Percentiles rank a stretch among this genome's conserved stretches.
phyloP scores from a whole-genome alignment of 139 green algal species.

The Chlorella sp. region DNA sequence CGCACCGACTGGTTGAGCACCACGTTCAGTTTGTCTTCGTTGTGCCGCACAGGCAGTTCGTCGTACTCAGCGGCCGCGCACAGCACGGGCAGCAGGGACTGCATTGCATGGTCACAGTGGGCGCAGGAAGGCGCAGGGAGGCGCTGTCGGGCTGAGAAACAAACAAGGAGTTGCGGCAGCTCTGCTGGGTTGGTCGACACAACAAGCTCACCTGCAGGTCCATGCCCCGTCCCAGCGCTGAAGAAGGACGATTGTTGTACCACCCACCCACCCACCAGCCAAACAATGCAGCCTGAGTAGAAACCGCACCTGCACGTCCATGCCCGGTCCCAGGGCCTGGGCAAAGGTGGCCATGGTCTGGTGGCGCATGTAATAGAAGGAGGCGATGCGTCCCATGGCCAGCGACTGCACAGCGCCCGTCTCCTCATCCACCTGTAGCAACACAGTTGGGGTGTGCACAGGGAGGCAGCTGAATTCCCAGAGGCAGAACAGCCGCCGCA shows the following conservation, averaged over 20 bases:
- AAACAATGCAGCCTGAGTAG: conserved; percentile 2
- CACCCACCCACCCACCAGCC: too few species aligned
- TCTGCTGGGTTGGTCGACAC: too few species aligned
- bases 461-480: neutral
- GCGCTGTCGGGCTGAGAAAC: neutral
- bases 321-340: conserved; percentile 57
- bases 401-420: conserved; percentile 58
- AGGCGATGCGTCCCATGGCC: conserved; percentile 82
- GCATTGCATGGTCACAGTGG: neutral
- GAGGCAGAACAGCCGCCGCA: too few species aligned
- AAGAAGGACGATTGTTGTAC: too few species aligned
- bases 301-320: conserved; percentile 66
- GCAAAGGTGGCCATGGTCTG: conserved; percentile 83
- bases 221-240: too few species aligned
- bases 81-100: conserved; percentile 67
- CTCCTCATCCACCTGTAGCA: conserved; percentile 54
- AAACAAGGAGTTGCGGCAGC: too few species aligned
- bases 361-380: conserved; percentile 97
- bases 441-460: neutral
- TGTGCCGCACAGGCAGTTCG: conserved; percentile 97
- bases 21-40: conserved; percentile 96
- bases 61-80: conserved; percentile 90
- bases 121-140: neutral
- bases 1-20: conserved; percentile 70
- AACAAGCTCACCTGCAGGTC: too few species aligned